Conservation (phyloP, 75 land plant genomes). For the Selaginella moellendorffii region DNA sequence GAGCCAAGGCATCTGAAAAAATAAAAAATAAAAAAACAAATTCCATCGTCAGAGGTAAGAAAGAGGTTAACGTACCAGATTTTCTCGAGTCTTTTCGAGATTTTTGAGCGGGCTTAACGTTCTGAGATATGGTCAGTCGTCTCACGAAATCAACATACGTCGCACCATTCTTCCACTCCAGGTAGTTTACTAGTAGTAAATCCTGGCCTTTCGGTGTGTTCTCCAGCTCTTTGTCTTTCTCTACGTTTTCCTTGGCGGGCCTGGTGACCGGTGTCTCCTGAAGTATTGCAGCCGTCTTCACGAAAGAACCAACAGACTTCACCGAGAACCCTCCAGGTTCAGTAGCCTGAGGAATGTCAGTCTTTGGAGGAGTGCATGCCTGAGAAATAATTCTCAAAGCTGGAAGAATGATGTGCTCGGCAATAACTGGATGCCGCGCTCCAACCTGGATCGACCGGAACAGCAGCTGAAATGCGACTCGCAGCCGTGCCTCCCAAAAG, state of each 20-base stretch:
- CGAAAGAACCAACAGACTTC: neutral
- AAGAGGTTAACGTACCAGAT: too few species aligned
- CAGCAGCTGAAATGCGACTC: slow-evolving; percentile 78
- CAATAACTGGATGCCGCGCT: slow-evolving; percentile 84
- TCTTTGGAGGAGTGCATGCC: slow-evolving; percentile 94
- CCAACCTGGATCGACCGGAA: slow-evolving; percentile 87
- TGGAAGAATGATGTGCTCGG: slow-evolving; percentile 95
- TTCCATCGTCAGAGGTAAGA: too few species aligned
- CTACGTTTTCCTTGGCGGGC: neutral
- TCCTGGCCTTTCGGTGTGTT: slow-evolving; percentile 37
- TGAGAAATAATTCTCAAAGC: slow-evolving; percentile 85
- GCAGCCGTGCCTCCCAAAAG: slow-evolving; percentile 91
- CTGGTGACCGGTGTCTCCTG: neutral
- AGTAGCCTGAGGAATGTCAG: slow-evolving; percentile 31
- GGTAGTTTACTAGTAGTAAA: slow-evolving; percentile 66
- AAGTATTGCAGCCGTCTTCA: neutral
- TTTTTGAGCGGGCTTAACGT: too few species aligned
- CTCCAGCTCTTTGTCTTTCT: neutral
- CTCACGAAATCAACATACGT: slow-evolving; percentile 92
- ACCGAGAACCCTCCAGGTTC: neutral
- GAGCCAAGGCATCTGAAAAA: slow-evolving; percentile 54
- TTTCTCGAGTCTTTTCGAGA: slow-evolving; percentile 53
- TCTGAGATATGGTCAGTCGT: slow-evolving; percentile 35
- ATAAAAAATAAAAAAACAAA: too few species aligned
- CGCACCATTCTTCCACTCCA: slow-evolving; percentile 95